Conservation (phyloP, 2,329 filamentous ascomycete species). For the Aspergillus sp. region DNA sequence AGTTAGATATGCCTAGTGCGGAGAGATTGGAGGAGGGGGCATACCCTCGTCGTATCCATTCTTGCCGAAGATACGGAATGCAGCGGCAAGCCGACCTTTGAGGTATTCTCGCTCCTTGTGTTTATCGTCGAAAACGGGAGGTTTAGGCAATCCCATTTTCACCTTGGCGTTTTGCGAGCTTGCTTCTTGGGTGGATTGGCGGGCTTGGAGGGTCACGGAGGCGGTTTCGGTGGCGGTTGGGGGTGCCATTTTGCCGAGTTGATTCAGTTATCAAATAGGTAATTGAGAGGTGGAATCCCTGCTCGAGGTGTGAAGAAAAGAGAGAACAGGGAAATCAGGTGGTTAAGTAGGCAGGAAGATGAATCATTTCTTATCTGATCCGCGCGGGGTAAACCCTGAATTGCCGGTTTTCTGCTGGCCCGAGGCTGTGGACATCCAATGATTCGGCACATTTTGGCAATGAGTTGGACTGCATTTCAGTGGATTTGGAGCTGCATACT, state of each 20-base stretch:
- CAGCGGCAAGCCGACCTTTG: conserved; percentile 55
- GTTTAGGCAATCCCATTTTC: conserved; percentile 33
- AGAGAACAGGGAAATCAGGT: too few species aligned
- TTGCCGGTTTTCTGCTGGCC: too few species aligned
- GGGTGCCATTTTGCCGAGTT: conserved; percentile 23
- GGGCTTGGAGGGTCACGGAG: conserved; percentile 16
- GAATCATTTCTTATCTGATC: too few species aligned
- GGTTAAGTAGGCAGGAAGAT: too few species aligned
- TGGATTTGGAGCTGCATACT: too few species aligned
- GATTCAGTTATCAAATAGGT: too few species aligned
- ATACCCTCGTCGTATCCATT: conserved; percentile 54
- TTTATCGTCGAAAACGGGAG: conserved; percentile 43
- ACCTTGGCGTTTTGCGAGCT: conserved; percentile 27
- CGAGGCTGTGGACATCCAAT: too few species aligned
- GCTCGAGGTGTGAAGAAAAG: too few species aligned
- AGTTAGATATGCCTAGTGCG: neutral
- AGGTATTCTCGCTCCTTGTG: conserved; percentile 53
- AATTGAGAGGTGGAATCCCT: too few species aligned
- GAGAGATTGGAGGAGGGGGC: neutral
- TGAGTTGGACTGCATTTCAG: too few species aligned
- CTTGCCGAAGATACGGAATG: conserved; percentile 60
- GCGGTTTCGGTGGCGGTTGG: conserved; percentile 28
- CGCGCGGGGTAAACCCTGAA: too few species aligned
- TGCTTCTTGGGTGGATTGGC: conserved; percentile 23
- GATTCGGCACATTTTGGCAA: too few species aligned